Evolutionary conservation across 805 yeast genomes (phyloP), one percentile per base, ranked within the genome.

Genomic region (Saccharomycopsis malanga): DNA sequence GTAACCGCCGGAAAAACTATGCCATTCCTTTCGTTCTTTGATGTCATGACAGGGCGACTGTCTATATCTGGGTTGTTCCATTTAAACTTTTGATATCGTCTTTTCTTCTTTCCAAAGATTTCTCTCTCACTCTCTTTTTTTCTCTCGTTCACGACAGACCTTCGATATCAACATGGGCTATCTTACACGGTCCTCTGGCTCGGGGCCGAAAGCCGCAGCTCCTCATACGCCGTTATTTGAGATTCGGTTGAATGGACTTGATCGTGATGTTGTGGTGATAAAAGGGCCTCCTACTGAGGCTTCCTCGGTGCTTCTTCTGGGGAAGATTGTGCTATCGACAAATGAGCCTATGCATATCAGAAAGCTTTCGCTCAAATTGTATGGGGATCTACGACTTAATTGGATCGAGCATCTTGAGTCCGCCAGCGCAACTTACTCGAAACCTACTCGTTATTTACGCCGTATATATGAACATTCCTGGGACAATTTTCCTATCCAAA

Each of bases 201-300:
- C 12, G 6, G 18, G 18, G 18, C 36, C 12, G 17, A 32, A 32
- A 18, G 17, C 17, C 7, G 36, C 6, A 14, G 18, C 42, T 30
- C n/a, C n/a, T n/a, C 14, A 39, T 3, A 43, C 51, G 2, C 51
- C 74, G 4, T 58, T 69, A 15, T 72, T 74, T 50, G 79, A 73
- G 47, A 71, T 75, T 34, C 70, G 94, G 45, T 63, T 87, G 32
- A 72, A 77, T 43, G 77, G 87, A 22, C 61, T 74, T 2, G 94
- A 85, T 37, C 81, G 79, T 53, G 93, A 87, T 58, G 91, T 89
- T 7, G 64, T 91, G 3, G 75, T 93, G 6, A 63, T 91, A 27
- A 83, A 87, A 55, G 98, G 98, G 1, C 59, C 82, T 1, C 79
- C 83, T 4, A 71, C 73, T 30, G 89, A 82, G 44, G 95, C 97